Evolutionary conservation across 768 basidiomycete species (phyloP), one percentile per base, ranked within the genome.

Genomic region (Cyclocybe cylindracea): DNA sequence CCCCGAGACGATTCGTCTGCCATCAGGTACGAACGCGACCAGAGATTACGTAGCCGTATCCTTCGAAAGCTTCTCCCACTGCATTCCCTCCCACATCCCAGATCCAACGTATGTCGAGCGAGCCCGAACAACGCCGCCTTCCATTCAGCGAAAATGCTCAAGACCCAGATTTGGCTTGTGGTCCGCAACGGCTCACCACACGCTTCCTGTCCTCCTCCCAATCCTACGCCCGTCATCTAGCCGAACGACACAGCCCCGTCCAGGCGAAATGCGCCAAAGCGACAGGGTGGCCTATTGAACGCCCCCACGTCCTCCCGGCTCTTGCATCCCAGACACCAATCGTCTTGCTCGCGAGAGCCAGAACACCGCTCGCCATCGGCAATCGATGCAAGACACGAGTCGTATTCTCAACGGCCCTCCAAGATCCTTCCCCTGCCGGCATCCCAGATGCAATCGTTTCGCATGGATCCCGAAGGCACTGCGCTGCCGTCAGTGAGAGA

Each of bases 71-170:
- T 16, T 47, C 33, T 13, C 41, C 47, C 3, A 53, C 31, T 6
- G 8, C 19, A 19, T 41, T 18, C 11, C 56, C 53, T 10, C 35
- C 42, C 24, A 41, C 33, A 33, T 58, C 43, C 59, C 59, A 60
- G 6, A 56, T 33, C 11, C 39, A 24, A 61, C 37, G 46, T 51
- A 10, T 32, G 29, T 39, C 39, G 1, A 7, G 2, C 7, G 55
- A 53, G 9, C 34, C 50, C 8, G 56, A 57, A 10, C 48, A 11
- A 59, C 40, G 7, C 14, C n/a, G 19, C 18, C 9, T 48, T 7
- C 51, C 50, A 19, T 55, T 50, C 0, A 5, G 37, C 8, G 50
- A 59, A 40, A 48, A 55, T 6, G 46, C 39, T 18, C 56, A 46
- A 9, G 41, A 49, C 6, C 13, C 29, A 24, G 29, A 43, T 45